Percentiles rank a stretch among this genome's conserved stretches.
These are phyloP conservation scores for Globisporangium perplexum DNA, from an alignment of 352 stramenopile species.

Conservation along the genomic window DNA sequence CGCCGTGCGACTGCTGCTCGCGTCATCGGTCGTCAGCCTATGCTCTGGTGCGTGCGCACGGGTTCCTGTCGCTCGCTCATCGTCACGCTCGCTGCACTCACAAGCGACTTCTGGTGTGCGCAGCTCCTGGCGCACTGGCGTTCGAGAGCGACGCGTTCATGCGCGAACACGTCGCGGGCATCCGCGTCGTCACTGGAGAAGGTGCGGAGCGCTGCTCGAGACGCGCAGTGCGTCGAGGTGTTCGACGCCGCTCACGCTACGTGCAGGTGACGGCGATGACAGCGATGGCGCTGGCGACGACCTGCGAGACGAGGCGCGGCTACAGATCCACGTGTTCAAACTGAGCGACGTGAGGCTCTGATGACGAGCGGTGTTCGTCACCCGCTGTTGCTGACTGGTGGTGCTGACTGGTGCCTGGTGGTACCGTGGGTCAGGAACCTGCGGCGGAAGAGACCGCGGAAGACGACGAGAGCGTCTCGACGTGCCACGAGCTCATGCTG, in stretches of 20 bases:
- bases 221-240: not conserved
- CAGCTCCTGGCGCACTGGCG: slow-evolving; percentile 14
- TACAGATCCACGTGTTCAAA: slow-evolving; percentile 70
- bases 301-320: slow-evolving; percentile 13
- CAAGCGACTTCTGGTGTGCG: not conserved
- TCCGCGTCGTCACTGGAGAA: slow-evolving; percentile 45
- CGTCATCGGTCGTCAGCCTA: not conserved
- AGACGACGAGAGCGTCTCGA: slow-evolving; percentile 76
- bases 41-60: not conserved
- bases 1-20: slow-evolving; percentile 6
- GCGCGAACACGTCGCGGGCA: slow-evolving; percentile 24
- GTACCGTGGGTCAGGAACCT: too few species aligned
- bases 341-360: slow-evolving; percentile 39
- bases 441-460: slow-evolving; percentile 67
- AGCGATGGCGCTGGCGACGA: slow-evolving; percentile 14
- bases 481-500: slow-evolving; percentile 70
- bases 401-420: slow-evolving; percentile 8
- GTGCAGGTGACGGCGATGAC: slow-evolving; percentile 2
- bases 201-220: slow-evolving; percentile 5
- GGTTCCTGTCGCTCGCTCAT: not conserved
- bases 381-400: not conserved
- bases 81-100: not conserved
- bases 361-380: not conserved
- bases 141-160: slow-evolving; percentile 23
- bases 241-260: slow-evolving; percentile 2